Evolutionary conservation across 768 basidiomycete species (phyloP).

Genomic region (Postia placenta): DNA sequence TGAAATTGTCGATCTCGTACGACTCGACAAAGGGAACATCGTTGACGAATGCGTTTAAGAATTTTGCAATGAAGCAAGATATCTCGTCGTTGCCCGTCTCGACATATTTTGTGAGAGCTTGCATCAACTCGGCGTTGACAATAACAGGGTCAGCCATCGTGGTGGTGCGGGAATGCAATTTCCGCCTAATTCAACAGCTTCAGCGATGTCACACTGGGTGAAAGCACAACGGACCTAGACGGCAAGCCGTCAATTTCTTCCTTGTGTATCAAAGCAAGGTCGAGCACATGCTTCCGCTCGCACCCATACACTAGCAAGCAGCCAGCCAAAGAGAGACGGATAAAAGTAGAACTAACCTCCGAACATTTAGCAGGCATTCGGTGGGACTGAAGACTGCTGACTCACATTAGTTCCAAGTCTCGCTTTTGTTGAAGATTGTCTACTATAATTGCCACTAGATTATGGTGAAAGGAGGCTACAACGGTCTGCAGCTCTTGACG

Average conservation of each 20-base stretch:
- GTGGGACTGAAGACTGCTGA: neutral
- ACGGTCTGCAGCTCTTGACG: conserved; percentile 51
- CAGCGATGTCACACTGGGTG: neutral
- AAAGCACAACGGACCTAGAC: conserved; percentile 40
- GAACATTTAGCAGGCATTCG: neutral
- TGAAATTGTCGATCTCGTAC: conserved; percentile 69
- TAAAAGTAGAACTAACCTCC: conserved; percentile 37
- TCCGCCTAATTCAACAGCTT: conserved; percentile 35
- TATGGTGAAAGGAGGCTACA: conserved; percentile 42
- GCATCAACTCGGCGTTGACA: conserved; percentile 51
- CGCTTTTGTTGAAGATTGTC: conserved; percentile 27
- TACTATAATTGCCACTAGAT: conserved; percentile 35
- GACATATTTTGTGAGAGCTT: conserved; percentile 46
- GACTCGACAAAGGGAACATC: conserved; percentile 56
- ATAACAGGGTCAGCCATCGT: conserved; percentile 52
- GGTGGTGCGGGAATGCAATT: conserved; percentile 34
- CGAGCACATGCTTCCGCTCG: conserved; percentile 41
- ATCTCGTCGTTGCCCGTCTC: conserved; percentile 43
- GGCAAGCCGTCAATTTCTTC: conserved; percentile 46
- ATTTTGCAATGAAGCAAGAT: conserved; percentile 50
- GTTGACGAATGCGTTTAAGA: conserved; percentile 53
- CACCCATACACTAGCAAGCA: conserved; percentile 67
- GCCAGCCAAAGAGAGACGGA: conserved; percentile 54
- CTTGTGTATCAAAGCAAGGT: conserved; percentile 40
- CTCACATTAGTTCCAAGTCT: conserved; percentile 34